phyloP scores from a whole-genome alignment of 148 eudicot genomes.

The Vaccinium macrocarpon region DNA sequence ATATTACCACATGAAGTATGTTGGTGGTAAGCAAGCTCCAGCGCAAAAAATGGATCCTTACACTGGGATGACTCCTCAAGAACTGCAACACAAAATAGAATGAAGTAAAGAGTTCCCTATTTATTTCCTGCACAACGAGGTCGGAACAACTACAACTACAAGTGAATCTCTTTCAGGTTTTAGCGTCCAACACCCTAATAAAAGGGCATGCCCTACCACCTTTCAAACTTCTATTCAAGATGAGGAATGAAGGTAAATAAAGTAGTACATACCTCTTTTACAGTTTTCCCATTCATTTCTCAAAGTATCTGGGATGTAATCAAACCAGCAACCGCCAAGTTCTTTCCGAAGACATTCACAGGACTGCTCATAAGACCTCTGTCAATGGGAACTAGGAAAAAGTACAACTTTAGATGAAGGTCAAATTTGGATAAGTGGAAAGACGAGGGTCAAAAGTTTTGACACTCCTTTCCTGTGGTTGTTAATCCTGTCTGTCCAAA shows the following conservation, averaged over 20 bases:
- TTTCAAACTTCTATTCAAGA: background rate
- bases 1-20: constrained; percentile 31
- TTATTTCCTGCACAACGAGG: background rate
- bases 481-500: background rate
- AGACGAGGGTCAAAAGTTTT: background rate
- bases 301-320: constrained; percentile 47
- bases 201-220: constrained; percentile 4
- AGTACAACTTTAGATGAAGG: constrained; percentile 19
- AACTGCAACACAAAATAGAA: constrained; percentile 28
- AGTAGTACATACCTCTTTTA: constrained; percentile 34
- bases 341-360: constrained; percentile 39
- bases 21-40: constrained; percentile 29
- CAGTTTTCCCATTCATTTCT: constrained; percentile 48
- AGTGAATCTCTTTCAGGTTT: background rate
- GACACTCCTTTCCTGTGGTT: background rate
- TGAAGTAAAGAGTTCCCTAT: background rate
- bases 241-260: background rate
- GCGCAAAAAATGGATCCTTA: constrained; percentile 42
- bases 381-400: constrained; percentile 30
- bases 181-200: background rate
- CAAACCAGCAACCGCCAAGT: constrained; percentile 46
- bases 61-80: constrained; percentile 40
- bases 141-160: background rate
- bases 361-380: constrained; percentile 50
- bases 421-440: background rate